These are phyloP conservation scores for Hyaloscypha variabilis DNA, from an alignment of 495 filamentous ascomycete species.

Conservation along the genomic window DNA sequence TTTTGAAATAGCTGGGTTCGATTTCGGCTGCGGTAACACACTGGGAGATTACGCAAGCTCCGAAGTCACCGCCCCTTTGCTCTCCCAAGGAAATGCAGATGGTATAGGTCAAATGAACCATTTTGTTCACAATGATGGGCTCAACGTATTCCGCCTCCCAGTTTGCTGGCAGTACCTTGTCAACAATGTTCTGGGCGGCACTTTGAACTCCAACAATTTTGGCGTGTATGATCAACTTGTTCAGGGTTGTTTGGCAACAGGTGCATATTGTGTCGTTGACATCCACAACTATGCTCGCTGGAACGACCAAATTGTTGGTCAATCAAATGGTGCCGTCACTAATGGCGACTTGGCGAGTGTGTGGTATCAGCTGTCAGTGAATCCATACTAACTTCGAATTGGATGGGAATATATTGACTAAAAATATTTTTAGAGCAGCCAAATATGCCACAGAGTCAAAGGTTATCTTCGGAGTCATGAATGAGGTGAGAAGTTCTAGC, in stretches of 20 bases:
- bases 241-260: slow-evolving; percentile 56
- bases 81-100: not conserved
- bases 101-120: slow-evolving; percentile 30
- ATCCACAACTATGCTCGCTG: slow-evolving; percentile 50
- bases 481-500: too few relatives aligned
- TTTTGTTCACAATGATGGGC: slow-evolving; percentile 46
- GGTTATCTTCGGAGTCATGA: slow-evolving; percentile 62
- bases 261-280: slow-evolving; percentile 60
- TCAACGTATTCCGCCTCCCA: slow-evolving; percentile 57
- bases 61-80: not conserved
- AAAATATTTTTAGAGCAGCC: too few relatives aligned
- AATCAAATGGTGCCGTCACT: slow-evolving; percentile 49
- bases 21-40: not conserved
- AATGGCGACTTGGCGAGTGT: slow-evolving; percentile 54
- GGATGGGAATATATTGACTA: too few relatives aligned
- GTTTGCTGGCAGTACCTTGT: slow-evolving; percentile 55
- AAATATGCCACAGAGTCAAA: slow-evolving; percentile 44
- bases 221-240: slow-evolving; percentile 55
- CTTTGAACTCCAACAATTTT: slow-evolving; percentile 45
- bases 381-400: too few relatives aligned
- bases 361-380: slow-evolving; percentile 57
- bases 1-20: not conserved
- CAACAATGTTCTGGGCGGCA: slow-evolving; percentile 47
- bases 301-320: slow-evolving; percentile 55
- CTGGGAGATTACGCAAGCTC: not conserved